Evolutionary conservation across 169 alveolate genomes (phyloP).

Genomic region (Cryptosporidium andersoni): DNA sequence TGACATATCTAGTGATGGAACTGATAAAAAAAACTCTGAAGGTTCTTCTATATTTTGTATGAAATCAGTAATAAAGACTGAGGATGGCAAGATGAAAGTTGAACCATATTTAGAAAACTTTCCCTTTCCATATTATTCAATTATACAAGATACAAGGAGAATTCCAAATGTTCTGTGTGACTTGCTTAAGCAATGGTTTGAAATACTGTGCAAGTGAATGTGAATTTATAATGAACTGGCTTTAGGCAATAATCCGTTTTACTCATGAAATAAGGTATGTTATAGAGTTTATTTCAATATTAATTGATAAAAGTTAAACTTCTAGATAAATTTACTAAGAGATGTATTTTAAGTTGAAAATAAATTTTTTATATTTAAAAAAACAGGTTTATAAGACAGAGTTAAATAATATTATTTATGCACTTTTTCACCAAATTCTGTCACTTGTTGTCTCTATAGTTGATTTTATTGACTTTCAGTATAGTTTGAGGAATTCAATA

Average conservation of each 20-base stretch:
- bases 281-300: background rate
- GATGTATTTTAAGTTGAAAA: too few species aligned
- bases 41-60: conserved; percentile 83
- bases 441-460: too few species aligned
- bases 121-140: conserved; percentile 95
- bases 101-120: conserved; percentile 92
- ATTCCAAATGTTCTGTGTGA: conserved; percentile 85
- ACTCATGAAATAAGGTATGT: too few species aligned
- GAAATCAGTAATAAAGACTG: conserved; percentile 80
- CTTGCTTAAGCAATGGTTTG: conserved; percentile 82
- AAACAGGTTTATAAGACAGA: too few species aligned
- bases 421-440: too few species aligned
- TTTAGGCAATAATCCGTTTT: too few species aligned
- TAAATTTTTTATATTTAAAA: too few species aligned
- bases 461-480: too few species aligned
- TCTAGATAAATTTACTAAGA: too few species aligned
- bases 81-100: conserved; percentile 85
- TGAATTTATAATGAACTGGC: background rate
- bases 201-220: conserved; percentile 19
- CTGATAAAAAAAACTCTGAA: conserved; percentile 74
- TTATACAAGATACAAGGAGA: conserved; percentile 86
- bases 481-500: too few species aligned
- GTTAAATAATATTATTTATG: too few species aligned
- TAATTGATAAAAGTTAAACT: background rate
- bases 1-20: conserved; percentile 73